These are phyloP conservation scores for Xylariaceae sp. DNA, from an alignment of 2,329 filamentous ascomycete genomes.

Conservation along the genomic window DNA sequence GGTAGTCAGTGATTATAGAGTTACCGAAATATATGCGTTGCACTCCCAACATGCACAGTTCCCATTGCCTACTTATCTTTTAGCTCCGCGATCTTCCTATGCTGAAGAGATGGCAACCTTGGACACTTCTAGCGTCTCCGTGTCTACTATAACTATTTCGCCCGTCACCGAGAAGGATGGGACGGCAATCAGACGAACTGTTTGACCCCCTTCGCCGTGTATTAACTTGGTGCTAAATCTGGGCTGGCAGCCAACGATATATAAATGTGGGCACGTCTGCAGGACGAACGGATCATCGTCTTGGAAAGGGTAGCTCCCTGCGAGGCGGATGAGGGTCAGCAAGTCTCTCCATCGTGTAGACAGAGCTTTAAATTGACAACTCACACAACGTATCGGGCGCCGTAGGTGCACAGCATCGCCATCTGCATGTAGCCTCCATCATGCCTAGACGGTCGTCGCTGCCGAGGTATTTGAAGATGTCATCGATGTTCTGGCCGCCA, in stretches of 20 bases:
- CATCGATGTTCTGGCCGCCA: slow-evolving; percentile 87
- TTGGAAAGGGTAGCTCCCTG: slow-evolving; percentile 97
- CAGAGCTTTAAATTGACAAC: slow-evolving; percentile 30
- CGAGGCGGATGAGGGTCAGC: slow-evolving; percentile 1
- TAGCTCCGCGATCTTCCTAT: slow-evolving; percentile 9
- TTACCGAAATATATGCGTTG: background rate
- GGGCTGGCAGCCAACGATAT: slow-evolving; percentile 82
- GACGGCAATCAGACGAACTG: slow-evolving; percentile 72
- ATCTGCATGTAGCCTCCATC: slow-evolving; percentile 92
- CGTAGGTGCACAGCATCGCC: slow-evolving; percentile 86
- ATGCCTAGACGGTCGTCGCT: slow-evolving; percentile 72
- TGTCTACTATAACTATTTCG: slow-evolving; percentile 77
- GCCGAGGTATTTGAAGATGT: slow-evolving; percentile 86
- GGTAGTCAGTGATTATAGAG: too few relatives aligned
- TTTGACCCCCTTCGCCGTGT: slow-evolving; percentile 60
- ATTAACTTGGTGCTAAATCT: slow-evolving; percentile 68
- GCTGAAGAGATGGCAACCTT: slow-evolving; percentile 50
- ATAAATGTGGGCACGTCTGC: slow-evolving; percentile 79
- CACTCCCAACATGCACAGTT: background rate
- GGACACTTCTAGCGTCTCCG: slow-evolving; percentile 76
- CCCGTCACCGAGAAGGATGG: slow-evolving; percentile 75
- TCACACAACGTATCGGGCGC: slow-evolving; percentile 92
- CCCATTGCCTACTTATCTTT: background rate
- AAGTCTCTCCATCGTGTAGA: background rate
- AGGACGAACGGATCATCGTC: slow-evolving; percentile 88